Conservation (phyloP, 768 basidiomycete species). For the Serendipita vermifera region DNA sequence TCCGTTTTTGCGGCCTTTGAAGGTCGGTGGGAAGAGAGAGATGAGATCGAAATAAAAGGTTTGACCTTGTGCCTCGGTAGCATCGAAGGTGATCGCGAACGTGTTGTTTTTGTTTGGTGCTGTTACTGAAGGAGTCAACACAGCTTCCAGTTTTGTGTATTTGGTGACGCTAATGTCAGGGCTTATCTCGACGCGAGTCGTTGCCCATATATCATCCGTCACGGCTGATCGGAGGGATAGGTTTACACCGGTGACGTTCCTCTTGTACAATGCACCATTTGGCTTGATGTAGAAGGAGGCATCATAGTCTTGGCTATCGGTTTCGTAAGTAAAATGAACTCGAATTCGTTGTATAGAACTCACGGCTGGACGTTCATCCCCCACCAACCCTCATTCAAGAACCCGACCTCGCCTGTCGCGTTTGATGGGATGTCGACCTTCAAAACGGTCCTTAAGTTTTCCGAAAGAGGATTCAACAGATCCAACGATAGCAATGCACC, state of each 20-base stretch:
- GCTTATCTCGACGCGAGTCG: background rate
- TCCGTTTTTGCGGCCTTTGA: constrained; percentile 45
- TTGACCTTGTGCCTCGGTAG: constrained; percentile 28
- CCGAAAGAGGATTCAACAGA: no score
- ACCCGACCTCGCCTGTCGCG: no score
- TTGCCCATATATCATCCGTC: background rate
- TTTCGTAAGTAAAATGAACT: no score
- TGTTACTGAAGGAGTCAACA: constrained; percentile 31
- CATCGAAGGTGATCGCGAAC: constrained; percentile 43
- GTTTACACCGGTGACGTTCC: no score
- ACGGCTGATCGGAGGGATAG: background rate
- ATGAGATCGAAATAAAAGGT: constrained; percentile 47
- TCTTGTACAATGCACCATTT: no score
- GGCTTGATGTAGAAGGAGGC: background rate
- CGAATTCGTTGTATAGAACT: no score
- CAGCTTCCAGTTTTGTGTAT: background rate
- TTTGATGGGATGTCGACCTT: no score
- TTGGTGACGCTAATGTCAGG: background rate
- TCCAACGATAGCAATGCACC: no score
- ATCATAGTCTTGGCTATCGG: background rate
- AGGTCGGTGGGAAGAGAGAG: constrained; percentile 56
- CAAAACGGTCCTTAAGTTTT: no score
- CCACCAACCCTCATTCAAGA: no score
- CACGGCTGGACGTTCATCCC: background rate
- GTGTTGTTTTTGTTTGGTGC: constrained; percentile 34